A percentile compares a stretch with the other conserved stretches of the same genome.
These are phyloP conservation scores for Penicillium sp. DNA, from an alignment of 2,329 filamentous ascomycete genomes.

Conservation along the genomic window DNA sequence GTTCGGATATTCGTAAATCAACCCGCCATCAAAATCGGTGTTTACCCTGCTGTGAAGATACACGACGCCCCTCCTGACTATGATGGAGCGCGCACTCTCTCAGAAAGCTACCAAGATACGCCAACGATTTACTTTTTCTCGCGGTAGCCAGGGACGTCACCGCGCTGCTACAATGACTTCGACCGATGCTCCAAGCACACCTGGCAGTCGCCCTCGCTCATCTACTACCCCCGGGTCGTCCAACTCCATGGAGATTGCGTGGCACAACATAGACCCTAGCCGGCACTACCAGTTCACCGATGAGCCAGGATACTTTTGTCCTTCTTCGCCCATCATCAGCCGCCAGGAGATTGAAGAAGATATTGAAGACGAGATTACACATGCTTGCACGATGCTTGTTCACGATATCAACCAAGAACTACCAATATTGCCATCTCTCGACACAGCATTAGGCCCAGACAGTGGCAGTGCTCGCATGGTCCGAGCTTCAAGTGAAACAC, in stretches of 20 bases:
- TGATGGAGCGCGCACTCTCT: constrained; percentile 25
- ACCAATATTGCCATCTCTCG: constrained; percentile 13
- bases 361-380: constrained; percentile 35
- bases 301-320: constrained; percentile 31
- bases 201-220: constrained; percentile 17
- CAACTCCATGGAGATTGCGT: constrained; percentile 1
- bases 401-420: constrained; percentile 30
- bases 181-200: background rate
- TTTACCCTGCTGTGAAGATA: background rate
- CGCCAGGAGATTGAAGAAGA: constrained; percentile 34
- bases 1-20: background rate
- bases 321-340: constrained; percentile 33
- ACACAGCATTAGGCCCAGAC: background rate
- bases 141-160: constrained; percentile 4
- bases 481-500: constrained; percentile 4
- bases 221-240: constrained; percentile 14
- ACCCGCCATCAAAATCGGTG: background rate
- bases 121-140: constrained; percentile 18
- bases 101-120: constrained; percentile 20
- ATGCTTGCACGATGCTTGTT: constrained; percentile 34
- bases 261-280: constrained; percentile 13
- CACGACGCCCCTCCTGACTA: background rate
- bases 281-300: constrained; percentile 37
- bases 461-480: background rate
- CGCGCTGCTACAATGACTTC: constrained; percentile 11